Evolutionary conservation across 768 basidiomycete genomes (phyloP), one percentile per base, ranked within the genome.

Genomic region (Mycena filopes): DNA sequence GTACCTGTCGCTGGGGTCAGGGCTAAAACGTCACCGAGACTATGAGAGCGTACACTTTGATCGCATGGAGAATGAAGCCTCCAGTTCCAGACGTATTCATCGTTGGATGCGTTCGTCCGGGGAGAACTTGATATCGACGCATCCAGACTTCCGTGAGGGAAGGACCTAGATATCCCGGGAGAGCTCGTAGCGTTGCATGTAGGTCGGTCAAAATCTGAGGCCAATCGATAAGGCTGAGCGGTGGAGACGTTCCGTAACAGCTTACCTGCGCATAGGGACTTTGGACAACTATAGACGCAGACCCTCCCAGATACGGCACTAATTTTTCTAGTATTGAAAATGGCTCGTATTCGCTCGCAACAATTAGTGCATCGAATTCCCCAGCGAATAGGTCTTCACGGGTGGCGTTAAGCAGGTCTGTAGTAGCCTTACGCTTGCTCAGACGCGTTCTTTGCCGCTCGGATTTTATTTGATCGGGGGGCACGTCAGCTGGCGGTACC

Each of bases 91-190:
- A 91, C 63, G 89, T 93, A 60, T 84, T 90, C 98, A 99, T 99
- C 68, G 87, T 88, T 4, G 98, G 98, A 80, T 99, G 98, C 42
- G 94, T 97, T 38, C 98, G 86, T 25, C 98, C 97, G 25, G 98
- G 98, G n/a, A 99, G 83, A 18, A 96, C 90, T 76, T 99, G 97
- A 79, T 99, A 99, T 67, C 87, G 86, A 29, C 97, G 87, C 43
- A 94, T 77, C 91, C 93, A 98, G 13, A 87, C 83, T 77, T 99
- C 97, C 3, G 93, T 91, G 31, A 99, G 79, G 18, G 84, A 89
- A 10, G 95, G 91, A 33, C 88, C 89, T 13, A 99, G 81, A 76
- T 88, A 96, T 65, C 84, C 78, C 11, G 91, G 87, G 42, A 84
- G 73, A 26, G 84, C 78, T 49, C 93, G 87, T 70, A 98, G 77